phyloP scores from a whole-genome alignment of 2,329 filamentous ascomycete species.

The Dactylellina cionopaga region DNA sequence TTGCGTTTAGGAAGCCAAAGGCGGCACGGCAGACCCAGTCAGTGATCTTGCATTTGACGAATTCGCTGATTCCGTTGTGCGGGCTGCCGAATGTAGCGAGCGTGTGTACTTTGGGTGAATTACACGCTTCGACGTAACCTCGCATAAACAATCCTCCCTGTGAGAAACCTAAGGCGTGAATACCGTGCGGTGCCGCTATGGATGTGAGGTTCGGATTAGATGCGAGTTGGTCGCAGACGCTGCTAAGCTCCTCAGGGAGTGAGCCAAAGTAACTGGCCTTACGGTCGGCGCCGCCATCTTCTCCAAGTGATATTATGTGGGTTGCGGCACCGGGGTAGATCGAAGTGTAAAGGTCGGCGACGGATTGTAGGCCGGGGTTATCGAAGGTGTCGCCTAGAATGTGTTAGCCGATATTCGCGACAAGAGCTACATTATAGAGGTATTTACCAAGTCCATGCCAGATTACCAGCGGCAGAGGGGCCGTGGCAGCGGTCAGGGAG shows the following conservation, averaged over 20 bases:
- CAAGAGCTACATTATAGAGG: not conserved
- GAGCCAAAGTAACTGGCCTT: slow-evolving; percentile 91
- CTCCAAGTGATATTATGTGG: slow-evolving; percentile 78
- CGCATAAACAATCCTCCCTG: slow-evolving; percentile 97
- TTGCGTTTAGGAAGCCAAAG: slow-evolving; percentile 78
- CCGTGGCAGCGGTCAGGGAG: slow-evolving; percentile 9
- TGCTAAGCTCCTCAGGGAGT: slow-evolving; percentile 77
- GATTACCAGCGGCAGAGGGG: slow-evolving; percentile 87
- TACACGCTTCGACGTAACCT: slow-evolving; percentile 88
- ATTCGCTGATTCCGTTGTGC: slow-evolving; percentile 89
- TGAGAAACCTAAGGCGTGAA: slow-evolving; percentile 78
- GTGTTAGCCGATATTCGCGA: slow-evolving; percentile 6
- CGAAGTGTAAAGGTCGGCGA: slow-evolving; percentile 75
- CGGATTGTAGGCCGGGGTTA: slow-evolving; percentile 75
- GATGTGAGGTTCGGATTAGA: slow-evolving; percentile 32
- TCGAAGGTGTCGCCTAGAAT: slow-evolving; percentile 76
- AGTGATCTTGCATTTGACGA: slow-evolving; percentile 73
- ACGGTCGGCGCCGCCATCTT: slow-evolving; percentile 74
- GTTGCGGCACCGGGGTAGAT: slow-evolving; percentile 82
- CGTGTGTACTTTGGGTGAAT: slow-evolving; percentile 75
- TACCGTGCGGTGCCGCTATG: slow-evolving; percentile 18
- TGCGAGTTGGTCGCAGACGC: slow-evolving; percentile 55
- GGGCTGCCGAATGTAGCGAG: slow-evolving; percentile 90
- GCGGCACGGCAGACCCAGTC: slow-evolving; percentile 86
- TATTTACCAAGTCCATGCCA: slow-evolving; percentile 81